Conservation (phyloP, 257 asterid species). For the Petunia secreta region DNA sequence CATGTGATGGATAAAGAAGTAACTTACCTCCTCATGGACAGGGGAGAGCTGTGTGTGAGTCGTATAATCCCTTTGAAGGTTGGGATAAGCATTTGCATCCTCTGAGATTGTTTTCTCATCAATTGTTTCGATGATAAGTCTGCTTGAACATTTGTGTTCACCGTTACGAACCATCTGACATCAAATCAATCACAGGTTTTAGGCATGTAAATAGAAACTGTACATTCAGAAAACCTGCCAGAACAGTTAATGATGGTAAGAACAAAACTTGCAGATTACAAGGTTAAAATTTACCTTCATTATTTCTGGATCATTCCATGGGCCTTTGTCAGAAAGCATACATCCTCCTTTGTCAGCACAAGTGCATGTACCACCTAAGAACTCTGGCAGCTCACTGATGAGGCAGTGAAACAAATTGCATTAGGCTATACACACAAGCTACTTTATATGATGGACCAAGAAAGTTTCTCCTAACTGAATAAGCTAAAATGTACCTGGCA, state of each 20-base stretch:
- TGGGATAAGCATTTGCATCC: conserved; percentile 52
- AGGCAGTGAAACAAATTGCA: background rate
- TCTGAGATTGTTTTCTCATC: conserved; percentile 78
- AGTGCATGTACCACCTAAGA: conserved; percentile 93
- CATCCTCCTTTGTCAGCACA: conserved; percentile 91
- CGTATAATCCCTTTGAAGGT: background rate
- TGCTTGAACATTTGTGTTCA: conserved; percentile 75
- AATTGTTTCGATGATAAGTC: conserved; percentile 34
- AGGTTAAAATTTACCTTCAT: conserved; percentile 62
- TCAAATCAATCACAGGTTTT: conserved; percentile 12
- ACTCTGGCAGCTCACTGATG: conserved; percentile 87
- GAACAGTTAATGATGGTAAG: background rate
- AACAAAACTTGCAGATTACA: background rate
- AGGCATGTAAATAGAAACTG: background rate
- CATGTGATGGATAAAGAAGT: background rate
- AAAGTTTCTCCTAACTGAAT: background rate
- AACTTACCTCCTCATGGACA: conserved; percentile 69
- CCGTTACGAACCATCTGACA: conserved; percentile 80
- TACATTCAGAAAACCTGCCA: background rate
- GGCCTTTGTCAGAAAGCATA: conserved; percentile 88
- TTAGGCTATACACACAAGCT: background rate
- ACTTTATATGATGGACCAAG: background rate
- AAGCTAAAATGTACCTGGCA: conserved; percentile 55
- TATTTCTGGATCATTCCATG: conserved; percentile 90
- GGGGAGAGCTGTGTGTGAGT: conserved; percentile 51